Percentiles rank a stretch among this genome's conserved stretches.
These are phyloP conservation scores for Brasilioporus rufonigricans DNA, from an alignment of 768 basidiomycete species.

Conservation along the genomic window DNA sequence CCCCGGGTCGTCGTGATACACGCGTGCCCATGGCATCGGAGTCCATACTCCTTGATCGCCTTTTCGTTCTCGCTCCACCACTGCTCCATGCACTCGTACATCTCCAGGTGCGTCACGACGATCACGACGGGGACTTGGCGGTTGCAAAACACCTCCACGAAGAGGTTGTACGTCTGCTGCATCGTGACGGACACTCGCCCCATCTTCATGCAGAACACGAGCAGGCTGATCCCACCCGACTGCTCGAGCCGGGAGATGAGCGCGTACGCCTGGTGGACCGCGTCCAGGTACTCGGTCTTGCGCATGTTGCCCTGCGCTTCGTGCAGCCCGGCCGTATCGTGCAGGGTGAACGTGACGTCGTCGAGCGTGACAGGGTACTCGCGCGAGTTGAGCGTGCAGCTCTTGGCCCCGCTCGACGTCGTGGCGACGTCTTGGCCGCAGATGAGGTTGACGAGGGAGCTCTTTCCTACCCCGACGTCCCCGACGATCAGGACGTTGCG, in stretches of 20 bases:
- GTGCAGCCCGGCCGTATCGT: slow-evolving; percentile 30
- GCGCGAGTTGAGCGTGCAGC: slow-evolving; percentile 35
- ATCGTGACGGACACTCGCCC: slow-evolving; percentile 24
- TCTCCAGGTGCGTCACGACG: slow-evolving; percentile 38
- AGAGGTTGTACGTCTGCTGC: slow-evolving; percentile 33
- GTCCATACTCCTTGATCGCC: slow-evolving; percentile 31
- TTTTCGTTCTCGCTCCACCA: slow-evolving; percentile 42
- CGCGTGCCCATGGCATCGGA: slow-evolving; percentile 36
- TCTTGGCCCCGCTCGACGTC: slow-evolving; percentile 30
- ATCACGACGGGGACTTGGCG: slow-evolving; percentile 30
- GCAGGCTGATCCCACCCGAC: slow-evolving; percentile 27
- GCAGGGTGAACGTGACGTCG: slow-evolving; percentile 17
- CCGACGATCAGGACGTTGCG: slow-evolving; percentile 29
- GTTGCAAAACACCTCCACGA: slow-evolving; percentile 39
- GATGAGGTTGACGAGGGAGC: slow-evolving; percentile 42
- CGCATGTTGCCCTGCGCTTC: slow-evolving; percentile 27
- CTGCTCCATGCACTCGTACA: slow-evolving; percentile 30
- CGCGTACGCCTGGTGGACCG: slow-evolving; percentile 27
- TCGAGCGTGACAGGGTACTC: slow-evolving; percentile 21
- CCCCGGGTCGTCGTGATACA: slow-evolving; percentile 39
- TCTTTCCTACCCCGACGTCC: slow-evolving; percentile 36
- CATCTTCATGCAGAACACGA: slow-evolving; percentile 31
- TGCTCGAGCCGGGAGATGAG: slow-evolving; percentile 34
- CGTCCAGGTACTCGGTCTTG: slow-evolving; percentile 22
- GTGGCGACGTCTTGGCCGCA: slow-evolving; percentile 23